Evolutionary conservation across 169 alveolate genomes (phyloP).

Genomic region (Nephromyces sp.): DNA sequence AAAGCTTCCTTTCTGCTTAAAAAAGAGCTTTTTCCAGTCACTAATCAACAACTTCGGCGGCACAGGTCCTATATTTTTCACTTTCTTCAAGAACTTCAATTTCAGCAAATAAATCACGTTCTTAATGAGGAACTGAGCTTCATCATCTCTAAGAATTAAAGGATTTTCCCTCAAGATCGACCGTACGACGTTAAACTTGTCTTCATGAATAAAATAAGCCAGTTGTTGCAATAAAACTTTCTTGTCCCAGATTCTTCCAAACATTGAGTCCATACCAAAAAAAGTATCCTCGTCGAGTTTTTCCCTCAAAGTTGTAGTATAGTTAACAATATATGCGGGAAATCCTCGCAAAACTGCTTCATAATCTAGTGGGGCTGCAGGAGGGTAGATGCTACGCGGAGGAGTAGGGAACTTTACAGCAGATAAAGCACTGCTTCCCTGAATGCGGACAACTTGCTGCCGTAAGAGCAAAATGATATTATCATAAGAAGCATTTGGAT

Average conservation of each 20-base stretch:
- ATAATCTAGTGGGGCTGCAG: not conserved
- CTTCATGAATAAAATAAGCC: not conserved
- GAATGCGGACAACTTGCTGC: too few species aligned
- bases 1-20: too few species aligned
- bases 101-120: not conserved
- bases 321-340: not conserved
- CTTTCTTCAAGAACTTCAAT: not conserved
- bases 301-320: not conserved
- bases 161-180: not conserved
- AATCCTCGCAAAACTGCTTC: not conserved
- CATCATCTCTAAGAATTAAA: not conserved
- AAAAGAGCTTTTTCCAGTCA: too few species aligned
- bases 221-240: not conserved
- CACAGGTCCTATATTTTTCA: too few species aligned
- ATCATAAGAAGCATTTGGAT: too few species aligned
- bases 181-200: not conserved
- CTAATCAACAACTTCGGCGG: too few species aligned
- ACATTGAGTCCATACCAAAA: not conserved
- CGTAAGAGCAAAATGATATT: too few species aligned
- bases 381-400: not conserved
- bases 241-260: not conserved
- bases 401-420: too few species aligned
- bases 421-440: too few species aligned
- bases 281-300: not conserved
- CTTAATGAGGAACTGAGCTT: not conserved